Evolutionary conservation across 352 stramenopile species (phyloP).

Genomic region (Nothophytophthora sp.): DNA sequence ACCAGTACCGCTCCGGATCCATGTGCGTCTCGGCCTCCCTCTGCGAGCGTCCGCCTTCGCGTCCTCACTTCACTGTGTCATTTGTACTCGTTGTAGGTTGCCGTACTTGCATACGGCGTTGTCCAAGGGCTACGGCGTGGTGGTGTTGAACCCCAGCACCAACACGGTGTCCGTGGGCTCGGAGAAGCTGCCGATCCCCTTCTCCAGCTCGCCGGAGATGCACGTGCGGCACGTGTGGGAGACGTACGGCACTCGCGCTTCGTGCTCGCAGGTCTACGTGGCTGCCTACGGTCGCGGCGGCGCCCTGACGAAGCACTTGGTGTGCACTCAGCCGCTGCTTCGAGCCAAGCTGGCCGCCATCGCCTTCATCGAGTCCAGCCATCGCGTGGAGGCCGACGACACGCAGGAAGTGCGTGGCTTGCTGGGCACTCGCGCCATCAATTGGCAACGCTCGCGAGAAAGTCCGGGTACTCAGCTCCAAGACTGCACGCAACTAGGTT

Average conservation of each 20-base stretch:
- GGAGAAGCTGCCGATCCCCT: conserved; percentile 78
- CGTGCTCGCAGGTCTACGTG: conserved; percentile 81
- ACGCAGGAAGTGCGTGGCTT: conserved; percentile 65
- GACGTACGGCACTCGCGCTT: conserved; percentile 67
- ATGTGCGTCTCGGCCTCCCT: conserved; percentile 37
- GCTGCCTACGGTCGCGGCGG: conserved; percentile 76
- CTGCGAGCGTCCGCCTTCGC: background rate
- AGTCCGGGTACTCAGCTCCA: conserved; percentile 66
- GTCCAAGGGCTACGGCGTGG: conserved; percentile 79
- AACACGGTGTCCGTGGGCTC: conserved; percentile 72
- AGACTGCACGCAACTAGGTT: conserved; percentile 71
- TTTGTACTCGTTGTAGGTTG: conserved; percentile 33
- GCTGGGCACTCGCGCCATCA: conserved; percentile 74
- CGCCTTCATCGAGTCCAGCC: conserved; percentile 83
- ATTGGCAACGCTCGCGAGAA: conserved; percentile 81
- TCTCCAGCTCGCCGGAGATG: conserved; percentile 73
- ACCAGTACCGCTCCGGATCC: conserved; percentile 83
- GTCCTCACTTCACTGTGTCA: background rate
- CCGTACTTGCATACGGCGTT: conserved; percentile 81
- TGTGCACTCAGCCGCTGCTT: conserved; percentile 69
- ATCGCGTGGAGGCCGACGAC: conserved; percentile 67
- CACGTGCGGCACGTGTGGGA: conserved; percentile 87
- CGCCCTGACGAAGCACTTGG: conserved; percentile 70
- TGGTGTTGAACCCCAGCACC: conserved; percentile 81
- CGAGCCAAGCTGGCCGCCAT: conserved; percentile 67